Percentiles rank a stretch among this genome's conserved stretches.
Conservation (phyloP, 2,329 filamentous ascomycete genomes). For the Knoxdaviesia proteae region DNA sequence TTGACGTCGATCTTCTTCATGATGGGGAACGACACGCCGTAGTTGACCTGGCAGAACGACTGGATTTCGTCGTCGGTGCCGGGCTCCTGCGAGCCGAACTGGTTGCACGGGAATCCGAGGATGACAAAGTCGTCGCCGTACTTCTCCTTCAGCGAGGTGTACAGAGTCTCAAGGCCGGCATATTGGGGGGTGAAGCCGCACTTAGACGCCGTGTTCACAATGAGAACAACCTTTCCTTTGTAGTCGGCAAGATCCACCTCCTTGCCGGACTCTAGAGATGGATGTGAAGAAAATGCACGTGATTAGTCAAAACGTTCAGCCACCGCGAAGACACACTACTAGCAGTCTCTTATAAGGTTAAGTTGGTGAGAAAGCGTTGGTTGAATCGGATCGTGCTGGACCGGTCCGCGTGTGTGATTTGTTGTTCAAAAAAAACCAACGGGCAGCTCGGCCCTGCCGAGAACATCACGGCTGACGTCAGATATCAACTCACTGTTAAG, state of each 20-base stretch:
- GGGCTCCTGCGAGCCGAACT: slow-evolving; percentile 83
- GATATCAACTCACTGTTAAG: slow-evolving; percentile 44
- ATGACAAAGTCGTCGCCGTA: slow-evolving; percentile 63
- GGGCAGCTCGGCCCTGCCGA: too few relatives aligned
- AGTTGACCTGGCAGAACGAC: slow-evolving; percentile 78
- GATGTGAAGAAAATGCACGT: slow-evolving; percentile 1
- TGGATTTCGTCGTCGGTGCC: slow-evolving; percentile 65
- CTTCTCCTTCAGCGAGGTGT: slow-evolving; percentile 51
- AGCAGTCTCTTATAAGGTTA: neutral
- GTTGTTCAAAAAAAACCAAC: neutral
- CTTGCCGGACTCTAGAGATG: slow-evolving; percentile 30
- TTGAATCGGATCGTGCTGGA: neutral
- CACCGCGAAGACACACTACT: too few relatives aligned
- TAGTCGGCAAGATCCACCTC: slow-evolving; percentile 50
- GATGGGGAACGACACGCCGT: slow-evolving; percentile 80
- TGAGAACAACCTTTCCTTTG: slow-evolving; percentile 80
- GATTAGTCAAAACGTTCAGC: too few relatives aligned
- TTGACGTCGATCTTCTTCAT: slow-evolving; percentile 90
- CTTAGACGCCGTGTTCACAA: slow-evolving; percentile 96
- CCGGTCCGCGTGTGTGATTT: neutral
- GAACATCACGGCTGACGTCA: too few relatives aligned
- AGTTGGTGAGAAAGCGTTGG: neutral
- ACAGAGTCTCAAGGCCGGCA: slow-evolving; percentile 72
- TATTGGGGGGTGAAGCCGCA: slow-evolving; percentile 98
- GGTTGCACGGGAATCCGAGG: slow-evolving; percentile 96